Percentiles rank a stretch among this genome's conserved stretches.
Conservation (phyloP, 257 asterid species). For the Ligustrum vulgare region DNA sequence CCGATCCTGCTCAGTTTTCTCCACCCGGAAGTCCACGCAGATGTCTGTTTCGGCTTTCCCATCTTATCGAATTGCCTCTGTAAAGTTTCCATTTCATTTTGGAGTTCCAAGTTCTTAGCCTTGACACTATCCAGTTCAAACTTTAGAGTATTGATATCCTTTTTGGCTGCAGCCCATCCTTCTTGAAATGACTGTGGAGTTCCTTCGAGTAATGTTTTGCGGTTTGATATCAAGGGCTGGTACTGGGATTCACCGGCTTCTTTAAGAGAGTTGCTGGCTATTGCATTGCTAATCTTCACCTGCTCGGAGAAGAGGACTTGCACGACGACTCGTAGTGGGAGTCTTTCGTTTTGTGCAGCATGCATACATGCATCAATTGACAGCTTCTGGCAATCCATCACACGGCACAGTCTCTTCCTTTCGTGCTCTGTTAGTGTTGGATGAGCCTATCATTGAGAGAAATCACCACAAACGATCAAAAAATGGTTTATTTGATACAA, state of each 20-base stretch:
- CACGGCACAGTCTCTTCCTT: constrained; percentile 87
- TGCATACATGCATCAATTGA: constrained; percentile 97
- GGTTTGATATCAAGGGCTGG: constrained; percentile 67
- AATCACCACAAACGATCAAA: background rate
- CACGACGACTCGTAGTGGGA: constrained; percentile 81
- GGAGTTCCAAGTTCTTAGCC: constrained; percentile 73
- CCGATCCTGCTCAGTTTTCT: constrained; percentile 70
- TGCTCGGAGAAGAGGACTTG: constrained; percentile 96
- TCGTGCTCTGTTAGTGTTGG: constrained; percentile 85
- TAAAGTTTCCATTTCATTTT: constrained; percentile 63
- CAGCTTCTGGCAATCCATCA: constrained; percentile 96
- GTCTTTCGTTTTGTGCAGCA: constrained; percentile 93
- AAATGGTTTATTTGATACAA: background rate
- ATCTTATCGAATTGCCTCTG: constrained; percentile 80
- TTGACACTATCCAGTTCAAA: constrained; percentile 80
- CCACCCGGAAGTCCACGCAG: constrained; percentile 84
- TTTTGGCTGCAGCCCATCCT: constrained; percentile 93
- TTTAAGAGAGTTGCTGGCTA: constrained; percentile 61
- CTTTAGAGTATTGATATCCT: constrained; percentile 85
- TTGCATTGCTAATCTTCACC: constrained; percentile 83
- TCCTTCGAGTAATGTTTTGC: constrained; percentile 78
- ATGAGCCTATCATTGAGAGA: constrained; percentile 61
- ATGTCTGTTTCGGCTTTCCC: constrained; percentile 58
- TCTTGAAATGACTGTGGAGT: constrained; percentile 96
- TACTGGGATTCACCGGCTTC: constrained; percentile 60